Evolutionary conservation across 768 basidiomycete species (phyloP), one percentile per base, ranked within the genome.

Genomic region (Aureoboletus auriporus): DNA sequence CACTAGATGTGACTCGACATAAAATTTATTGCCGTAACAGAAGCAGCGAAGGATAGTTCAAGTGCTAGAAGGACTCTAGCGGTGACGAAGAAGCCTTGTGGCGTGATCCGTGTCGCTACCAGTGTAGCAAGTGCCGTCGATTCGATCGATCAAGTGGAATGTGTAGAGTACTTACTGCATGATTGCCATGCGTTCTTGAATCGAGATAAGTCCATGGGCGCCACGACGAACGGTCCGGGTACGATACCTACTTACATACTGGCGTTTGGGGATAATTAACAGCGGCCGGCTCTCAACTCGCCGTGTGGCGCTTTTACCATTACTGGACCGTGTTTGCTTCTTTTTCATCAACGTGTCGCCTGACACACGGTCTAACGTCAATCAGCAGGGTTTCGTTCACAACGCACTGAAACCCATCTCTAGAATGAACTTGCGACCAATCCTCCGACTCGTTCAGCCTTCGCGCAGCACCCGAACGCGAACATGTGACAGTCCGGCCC

Each of bases 11-110:
- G 31, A 37, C 34, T 44, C 30, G 42, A 49, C 42, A 29, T 47
- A 17, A 20, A n/a, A 20, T n/a, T 27, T 30, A 38, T 37, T 47
- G 8, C 17, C 37, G 44, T 48, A 42, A 50, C 61, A 89, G 86
- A 78, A 75, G 46, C 89, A 92, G 62, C 82, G 80, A 53, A 74
- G 75, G 52, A 72, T 92, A n/a, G 70, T 85, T 39, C 78, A 83
- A 47, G 82, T 91, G 38, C 62, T 89, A 41, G 81, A 79, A 62
- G 82, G 45, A 62, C 82, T 52, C 52, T 75, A 50, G 71, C 20
- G 20, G 20, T 4, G 20, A 23, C 20, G 20, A 23, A 23, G 20
- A 23, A 23, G 23, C 53, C 33, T 51, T 30, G 53, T 62, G 47
- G 54, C 51, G 51, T 54, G 47, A 48, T 36, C 46, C 34, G 36